Evolutionary conservation across 1,284 basidiomycete species (phyloP), one percentile per base, ranked within the genome.

Genomic region (Puccinia triticina): DNA sequence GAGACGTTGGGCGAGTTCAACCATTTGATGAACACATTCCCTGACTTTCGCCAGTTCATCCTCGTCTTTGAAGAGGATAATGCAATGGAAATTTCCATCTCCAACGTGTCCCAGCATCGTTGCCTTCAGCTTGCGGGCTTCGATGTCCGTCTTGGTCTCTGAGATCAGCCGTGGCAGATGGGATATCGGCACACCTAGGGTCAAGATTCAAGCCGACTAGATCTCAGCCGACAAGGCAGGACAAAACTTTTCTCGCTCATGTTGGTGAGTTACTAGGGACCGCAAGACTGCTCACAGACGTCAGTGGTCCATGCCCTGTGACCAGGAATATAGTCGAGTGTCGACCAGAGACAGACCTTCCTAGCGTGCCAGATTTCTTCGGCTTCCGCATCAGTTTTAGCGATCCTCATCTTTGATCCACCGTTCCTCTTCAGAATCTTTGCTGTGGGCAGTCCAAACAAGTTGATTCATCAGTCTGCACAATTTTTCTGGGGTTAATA

Each of bases 71-170:
- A 21, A 82, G 29, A 85, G 80, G 16, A 83, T 84, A 59, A 86
- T 82, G 37, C 84, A 86, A 84, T 87, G 87, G 43, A 85, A 88
- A 85, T 90, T 89, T 87, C 94, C 94, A 86, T 96, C 94, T 0
- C 94, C 94, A 0, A 93, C 93, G 85, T 95, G 94, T 0, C 93
- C 93, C 14, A 92, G 89, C 57, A 93, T 91, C 0, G 90, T 90
- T 0, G 91, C 91, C 2, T 90, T 87, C 32, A 95, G 86, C 0
- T 91, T 92, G 10, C 90, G 86, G 46, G 88, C 85, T 29, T 88
- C 88, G 48, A 95, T 88, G 86, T 95, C 94, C 84, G 91, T 88
- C 86, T 93, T 91, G 12, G 93, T 94, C 85, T 92, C 91, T 74
- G 90, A 89, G 12, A 95, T 92, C 8, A 95, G 88, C 64, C 91